These are phyloP conservation scores for Goniomonas avonlea DNA, from an alignment of 78 protist genomes.

Conservation along the genomic window DNA sequence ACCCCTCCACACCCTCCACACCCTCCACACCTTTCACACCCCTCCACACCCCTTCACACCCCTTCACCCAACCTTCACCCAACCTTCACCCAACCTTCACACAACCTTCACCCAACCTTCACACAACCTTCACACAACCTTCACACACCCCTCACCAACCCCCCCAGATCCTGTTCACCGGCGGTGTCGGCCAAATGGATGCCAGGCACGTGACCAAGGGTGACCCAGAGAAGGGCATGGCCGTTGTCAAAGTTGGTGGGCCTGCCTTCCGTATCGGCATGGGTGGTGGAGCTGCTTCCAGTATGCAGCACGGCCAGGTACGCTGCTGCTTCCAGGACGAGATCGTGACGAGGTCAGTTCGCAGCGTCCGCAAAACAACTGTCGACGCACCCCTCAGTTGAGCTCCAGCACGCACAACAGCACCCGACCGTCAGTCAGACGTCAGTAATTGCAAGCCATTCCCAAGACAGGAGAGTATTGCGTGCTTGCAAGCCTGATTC, in stretches of 20 bases:
- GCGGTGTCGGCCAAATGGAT: slow-evolving; percentile 76
- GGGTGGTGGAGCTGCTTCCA: slow-evolving; percentile 90
- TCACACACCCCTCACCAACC: slow-evolving; percentile 75
- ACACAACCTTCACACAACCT: slow-evolving; percentile 79
- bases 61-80: not conserved
- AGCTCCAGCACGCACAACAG: no score
- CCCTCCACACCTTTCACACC: not conserved
- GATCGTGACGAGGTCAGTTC: no score
- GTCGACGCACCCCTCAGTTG: no score
- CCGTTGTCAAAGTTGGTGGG: slow-evolving; percentile 82
- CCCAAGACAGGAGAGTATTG: no score
- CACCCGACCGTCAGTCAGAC: no score
- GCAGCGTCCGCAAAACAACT: no score
- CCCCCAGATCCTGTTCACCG: slow-evolving; percentile 83
- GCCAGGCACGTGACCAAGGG: slow-evolving; percentile 12
- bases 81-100: not conserved
- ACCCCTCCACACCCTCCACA: slow-evolving; percentile 65
- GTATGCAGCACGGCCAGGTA: slow-evolving; percentile 44
- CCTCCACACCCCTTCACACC: not conserved
- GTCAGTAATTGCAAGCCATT: no score
- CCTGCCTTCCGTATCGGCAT: slow-evolving; percentile 78
- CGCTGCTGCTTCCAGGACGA: no score
- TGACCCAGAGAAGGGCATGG: slow-evolving; percentile 48
- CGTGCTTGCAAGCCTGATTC: no score
- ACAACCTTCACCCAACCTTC: slow-evolving; percentile 80